These are phyloP conservation scores for Suillus americanus DNA, from an alignment of 768 basidiomycete genomes.

Conservation along the genomic window DNA sequence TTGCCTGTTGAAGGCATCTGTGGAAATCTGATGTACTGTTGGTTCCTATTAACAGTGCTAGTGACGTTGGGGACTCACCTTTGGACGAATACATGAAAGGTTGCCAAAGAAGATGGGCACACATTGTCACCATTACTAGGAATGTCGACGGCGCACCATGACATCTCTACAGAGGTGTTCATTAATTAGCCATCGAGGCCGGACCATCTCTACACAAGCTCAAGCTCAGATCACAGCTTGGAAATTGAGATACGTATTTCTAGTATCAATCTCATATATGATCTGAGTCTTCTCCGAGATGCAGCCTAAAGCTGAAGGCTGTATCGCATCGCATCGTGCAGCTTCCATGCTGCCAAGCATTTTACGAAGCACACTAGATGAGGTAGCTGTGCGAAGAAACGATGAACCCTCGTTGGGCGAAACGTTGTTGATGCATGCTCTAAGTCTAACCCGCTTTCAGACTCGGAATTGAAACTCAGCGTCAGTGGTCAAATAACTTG, in stretches of 20 bases:
- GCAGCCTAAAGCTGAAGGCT: background rate
- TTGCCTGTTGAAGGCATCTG: conserved; percentile 2
- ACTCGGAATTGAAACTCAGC: conserved; percentile 1
- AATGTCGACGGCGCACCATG: background rate
- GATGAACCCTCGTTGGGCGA: background rate
- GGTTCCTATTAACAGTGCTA: background rate
- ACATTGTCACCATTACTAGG: background rate
- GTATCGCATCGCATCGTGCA: background rate
- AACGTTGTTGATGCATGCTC: background rate
- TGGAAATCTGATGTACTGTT: background rate
- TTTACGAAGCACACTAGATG: background rate
- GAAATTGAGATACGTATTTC: conserved; percentile 1
- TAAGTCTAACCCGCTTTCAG: background rate
- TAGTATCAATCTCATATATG: background rate
- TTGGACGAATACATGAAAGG: background rate
- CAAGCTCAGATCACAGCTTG: background rate
- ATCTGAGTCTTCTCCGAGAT: background rate
- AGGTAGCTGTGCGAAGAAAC: background rate
- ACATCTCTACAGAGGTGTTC: background rate
- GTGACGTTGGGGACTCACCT: background rate
- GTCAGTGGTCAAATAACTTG: background rate
- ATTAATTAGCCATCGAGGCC: background rate
- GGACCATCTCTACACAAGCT: no score
- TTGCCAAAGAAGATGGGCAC: background rate
- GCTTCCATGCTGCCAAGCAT: background rate